Conservation (phyloP, 371 early-diverging fungal genomes). For the Amoeboaphelidium occidentale region DNA sequence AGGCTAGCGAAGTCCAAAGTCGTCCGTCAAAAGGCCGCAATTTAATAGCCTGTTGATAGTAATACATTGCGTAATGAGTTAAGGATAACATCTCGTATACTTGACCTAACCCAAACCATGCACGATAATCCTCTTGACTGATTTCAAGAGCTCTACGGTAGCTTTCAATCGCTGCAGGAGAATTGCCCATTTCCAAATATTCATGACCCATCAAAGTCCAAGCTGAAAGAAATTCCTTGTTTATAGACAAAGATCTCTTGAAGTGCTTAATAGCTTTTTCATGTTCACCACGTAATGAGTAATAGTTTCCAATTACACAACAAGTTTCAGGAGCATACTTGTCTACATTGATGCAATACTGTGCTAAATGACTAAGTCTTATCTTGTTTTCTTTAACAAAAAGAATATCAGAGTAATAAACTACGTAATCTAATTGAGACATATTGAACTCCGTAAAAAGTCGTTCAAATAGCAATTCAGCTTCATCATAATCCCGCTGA, state of each 20-base stretch:
- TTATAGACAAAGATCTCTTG: constrained; percentile 49
- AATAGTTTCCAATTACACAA: constrained; percentile 73
- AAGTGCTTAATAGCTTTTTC: constrained; percentile 69
- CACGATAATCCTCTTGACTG: constrained; percentile 59
- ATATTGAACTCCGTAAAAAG: constrained; percentile 37
- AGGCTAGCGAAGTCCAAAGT: constrained; percentile 4
- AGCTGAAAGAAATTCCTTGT: constrained; percentile 43
- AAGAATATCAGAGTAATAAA: constrained; percentile 68
- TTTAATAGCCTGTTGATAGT: constrained; percentile 51
- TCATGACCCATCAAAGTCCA: constrained; percentile 92
- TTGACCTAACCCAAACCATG: constrained; percentile 81
- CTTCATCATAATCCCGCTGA: constrained; percentile 45
- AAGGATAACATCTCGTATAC: constrained; percentile 62
- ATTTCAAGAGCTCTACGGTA: constrained; percentile 57
- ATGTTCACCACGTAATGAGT: constrained; percentile 43
- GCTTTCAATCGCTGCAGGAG: constrained; percentile 62
- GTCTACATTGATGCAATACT: constrained; percentile 40
- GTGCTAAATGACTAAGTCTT: constrained; percentile 51
- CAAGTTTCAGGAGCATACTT: constrained; percentile 71
- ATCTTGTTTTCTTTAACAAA: constrained; percentile 43
- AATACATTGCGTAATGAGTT: constrained; percentile 52
- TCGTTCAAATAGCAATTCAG: constrained; percentile 37
- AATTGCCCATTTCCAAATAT: constrained; percentile 69
- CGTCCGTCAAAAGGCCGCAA: constrained; percentile 16
- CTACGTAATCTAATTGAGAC: constrained; percentile 53